Conservation (phyloP, 768 basidiomycete genomes). For the Tricholoma saponaceum region DNA sequence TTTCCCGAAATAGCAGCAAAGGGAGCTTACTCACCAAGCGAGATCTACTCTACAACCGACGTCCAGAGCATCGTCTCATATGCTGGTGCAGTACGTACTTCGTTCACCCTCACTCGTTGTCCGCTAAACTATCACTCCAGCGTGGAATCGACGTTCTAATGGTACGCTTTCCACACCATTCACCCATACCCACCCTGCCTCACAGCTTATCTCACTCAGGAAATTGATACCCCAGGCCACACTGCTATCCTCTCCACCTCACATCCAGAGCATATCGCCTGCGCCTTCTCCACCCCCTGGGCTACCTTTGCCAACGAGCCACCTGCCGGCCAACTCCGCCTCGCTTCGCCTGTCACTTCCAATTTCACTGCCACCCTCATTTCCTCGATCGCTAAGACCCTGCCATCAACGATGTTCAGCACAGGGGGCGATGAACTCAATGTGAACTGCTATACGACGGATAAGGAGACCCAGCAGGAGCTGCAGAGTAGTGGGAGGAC, state of each 20-base stretch:
- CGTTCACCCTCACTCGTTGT: conserved; percentile 9
- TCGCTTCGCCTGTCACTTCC: conserved; percentile 56
- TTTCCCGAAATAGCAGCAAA: conserved; percentile 58
- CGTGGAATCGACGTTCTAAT: conserved; percentile 70
- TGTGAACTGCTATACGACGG: conserved; percentile 57
- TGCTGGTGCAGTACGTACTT: conserved; percentile 53
- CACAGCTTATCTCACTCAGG: conserved; percentile 40
- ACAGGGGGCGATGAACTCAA: conserved; percentile 87
- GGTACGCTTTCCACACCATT: conserved; percentile 30
- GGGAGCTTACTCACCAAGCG: conserved; percentile 61
- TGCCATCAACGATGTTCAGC: conserved; percentile 62
- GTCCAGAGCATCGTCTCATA: conserved; percentile 58
- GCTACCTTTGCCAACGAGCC: conserved; percentile 63
- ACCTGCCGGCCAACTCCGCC: conserved; percentile 78
- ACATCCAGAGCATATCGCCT: conserved; percentile 75
- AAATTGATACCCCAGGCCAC: conserved; percentile 85
- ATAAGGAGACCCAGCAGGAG: conserved; percentile 52
- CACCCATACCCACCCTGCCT: conserved; percentile 31
- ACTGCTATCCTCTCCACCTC: conserved; percentile 59
- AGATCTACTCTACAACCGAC: conserved; percentile 52
- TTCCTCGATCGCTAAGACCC: conserved; percentile 41
- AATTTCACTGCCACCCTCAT: conserved; percentile 58
- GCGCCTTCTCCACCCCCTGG: conserved; percentile 56
- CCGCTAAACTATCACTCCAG: conserved; percentile 23
- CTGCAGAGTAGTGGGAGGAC: conserved; percentile 48